Evolutionary conservation across 345 rosid species (phyloP).

Genomic region (Moringa oleifera): DNA sequence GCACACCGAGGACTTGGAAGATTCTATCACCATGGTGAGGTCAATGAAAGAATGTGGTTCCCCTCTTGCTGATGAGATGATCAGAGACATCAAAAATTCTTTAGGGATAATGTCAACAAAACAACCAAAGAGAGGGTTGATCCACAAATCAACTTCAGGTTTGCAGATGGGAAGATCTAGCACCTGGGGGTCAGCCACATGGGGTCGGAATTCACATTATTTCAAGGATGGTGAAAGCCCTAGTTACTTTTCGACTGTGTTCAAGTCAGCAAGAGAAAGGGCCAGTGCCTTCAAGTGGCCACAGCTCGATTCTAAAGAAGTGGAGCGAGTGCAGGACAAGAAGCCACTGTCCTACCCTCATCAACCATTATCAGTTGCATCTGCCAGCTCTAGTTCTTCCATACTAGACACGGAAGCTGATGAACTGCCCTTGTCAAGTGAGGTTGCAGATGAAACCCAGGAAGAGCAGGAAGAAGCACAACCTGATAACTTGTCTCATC

Average conservation of each 20-base stretch:
- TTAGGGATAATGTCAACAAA: slow-evolving; percentile 55
- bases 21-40: slow-evolving; percentile 58
- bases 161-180: slow-evolving; percentile 38
- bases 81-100: slow-evolving; percentile 62
- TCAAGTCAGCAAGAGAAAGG: slow-evolving; percentile 67
- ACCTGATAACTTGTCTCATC: slow-evolving; percentile 8
- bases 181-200: slow-evolving; percentile 42
- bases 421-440: slow-evolving; percentile 48
- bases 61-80: slow-evolving; percentile 78
- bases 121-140: slow-evolving; percentile 64
- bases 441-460: slow-evolving; percentile 33
- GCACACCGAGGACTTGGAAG: slow-evolving; percentile 79
- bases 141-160: slow-evolving; percentile 28
- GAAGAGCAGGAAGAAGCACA: slow-evolving; percentile 22
- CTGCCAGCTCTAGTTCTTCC: slow-evolving; percentile 39
- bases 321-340: slow-evolving; percentile 17
- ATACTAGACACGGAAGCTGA: slow-evolving; percentile 36
- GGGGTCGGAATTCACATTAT: slow-evolving; percentile 35
- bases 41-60: slow-evolving; percentile 85
- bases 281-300: slow-evolving; percentile 74
- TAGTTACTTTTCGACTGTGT: slow-evolving; percentile 52
- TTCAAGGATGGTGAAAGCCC: slow-evolving; percentile 35
- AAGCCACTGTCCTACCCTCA: slow-evolving; percentile 21
- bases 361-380: slow-evolving; percentile 26
- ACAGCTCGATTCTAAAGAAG: slow-evolving; percentile 52